These are phyloP conservation scores for Amaranthus palmeri DNA, from an alignment of 148 eudicot species.

Conservation along the genomic window DNA sequence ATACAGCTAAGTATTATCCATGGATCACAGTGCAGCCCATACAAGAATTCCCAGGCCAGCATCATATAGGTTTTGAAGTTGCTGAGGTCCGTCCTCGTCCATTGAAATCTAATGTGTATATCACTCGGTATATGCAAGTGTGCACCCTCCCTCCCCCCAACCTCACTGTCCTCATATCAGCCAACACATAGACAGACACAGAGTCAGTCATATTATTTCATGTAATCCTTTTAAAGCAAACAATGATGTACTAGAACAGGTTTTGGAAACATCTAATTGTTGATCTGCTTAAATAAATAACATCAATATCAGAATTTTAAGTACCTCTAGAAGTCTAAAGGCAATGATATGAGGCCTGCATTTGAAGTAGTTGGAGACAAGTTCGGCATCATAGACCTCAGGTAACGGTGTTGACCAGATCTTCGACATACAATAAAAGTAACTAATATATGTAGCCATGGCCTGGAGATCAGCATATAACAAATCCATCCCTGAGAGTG, in stretches of 20 bases:
- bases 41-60: too few species aligned
- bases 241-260: not conserved
- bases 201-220: not conserved
- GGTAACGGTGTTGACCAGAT: slow-evolving; percentile 90
- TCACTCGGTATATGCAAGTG: not conserved
- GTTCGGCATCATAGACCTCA: slow-evolving; percentile 72
- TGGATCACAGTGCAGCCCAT: too few species aligned
- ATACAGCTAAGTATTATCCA: too few species aligned
- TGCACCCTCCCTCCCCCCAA: not conserved
- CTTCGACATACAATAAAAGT: slow-evolving; percentile 60
- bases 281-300: not conserved
- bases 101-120: too few species aligned
- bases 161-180: too few species aligned
- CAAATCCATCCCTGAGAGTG: slow-evolving; percentile 74
- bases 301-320: not conserved
- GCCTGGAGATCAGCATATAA: slow-evolving; percentile 80
- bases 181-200: not conserved
- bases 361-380: slow-evolving; percentile 63
- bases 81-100: too few species aligned
- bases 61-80: too few species aligned
- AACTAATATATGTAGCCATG: slow-evolving; percentile 54
- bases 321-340: slow-evolving; percentile 87
- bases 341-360: slow-evolving; percentile 87
- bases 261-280: not conserved
- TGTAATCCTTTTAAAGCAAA: not conserved